Base-by-base conservation (phyloP, 1,284 basidiomycete species). In the Ustilago loliicola region DNA sequence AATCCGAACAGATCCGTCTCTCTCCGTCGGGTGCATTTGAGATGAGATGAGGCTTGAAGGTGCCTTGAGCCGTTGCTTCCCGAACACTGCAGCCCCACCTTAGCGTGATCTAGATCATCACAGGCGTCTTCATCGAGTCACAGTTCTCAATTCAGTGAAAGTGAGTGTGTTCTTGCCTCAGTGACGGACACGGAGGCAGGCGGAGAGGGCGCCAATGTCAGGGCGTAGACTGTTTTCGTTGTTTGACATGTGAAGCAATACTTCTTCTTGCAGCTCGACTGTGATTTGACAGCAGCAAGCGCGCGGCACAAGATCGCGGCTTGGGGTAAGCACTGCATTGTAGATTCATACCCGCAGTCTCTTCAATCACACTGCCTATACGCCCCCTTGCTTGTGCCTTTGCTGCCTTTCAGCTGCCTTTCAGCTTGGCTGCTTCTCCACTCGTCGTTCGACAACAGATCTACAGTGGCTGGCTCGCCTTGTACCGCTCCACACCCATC, bases 241-340 rank as follows among this genome's bases (percentile, higher is more conserved):
- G 13, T 15, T 52, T 32, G 53, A 68, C 66, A 62, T 57, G 59
- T 58, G 59, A 32, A 38, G 45, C n/a, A 47, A 36, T 25, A 21
- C 29, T 25, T 55, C 55, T 47, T 47, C 45, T 3, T n/a, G 19
- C 45, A 23, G 45, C 45, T 47, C 45, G 23, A 47, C 36, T 38
- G 47, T 54, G 25, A 30, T 36, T 61, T 57, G 68, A 65, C 68
- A 70, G 47, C 36, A 48, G 54, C n/a, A 17, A 60, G 34, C 42
- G 23, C 45, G 45, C 57, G 52, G 62, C 61, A 71, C 53, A 40
- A 63, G 60, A 62, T 60, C 51, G 64, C 60, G 54, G 65, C 64
- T 66, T 72, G 65, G 60, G 70, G 70, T 72, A 72, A 72, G 60
- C 69, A 72, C 62, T 70, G 68, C 68, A 70, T 63, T 36, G 23